Conservation (phyloP, 345 rosid species). For the Firmiana major region DNA sequence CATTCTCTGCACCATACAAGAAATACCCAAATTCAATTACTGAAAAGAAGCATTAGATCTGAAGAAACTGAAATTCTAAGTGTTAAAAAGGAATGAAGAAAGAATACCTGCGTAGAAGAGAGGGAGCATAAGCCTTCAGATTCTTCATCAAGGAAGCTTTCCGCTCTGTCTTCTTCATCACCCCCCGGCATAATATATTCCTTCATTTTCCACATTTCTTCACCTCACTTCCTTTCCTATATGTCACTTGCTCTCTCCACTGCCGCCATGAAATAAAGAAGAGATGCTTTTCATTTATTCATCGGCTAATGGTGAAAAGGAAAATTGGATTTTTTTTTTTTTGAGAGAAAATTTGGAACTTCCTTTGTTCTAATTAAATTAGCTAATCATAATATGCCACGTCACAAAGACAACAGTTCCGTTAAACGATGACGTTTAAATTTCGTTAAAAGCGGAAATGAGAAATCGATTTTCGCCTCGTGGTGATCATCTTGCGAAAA, state of each 20-base stretch:
- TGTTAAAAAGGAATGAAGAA: background rate
- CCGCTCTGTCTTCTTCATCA: constrained; percentile 45
- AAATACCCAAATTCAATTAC: constrained; percentile 11
- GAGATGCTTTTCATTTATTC: background rate
- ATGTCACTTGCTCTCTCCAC: background rate
- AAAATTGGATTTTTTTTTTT: too few species aligned
- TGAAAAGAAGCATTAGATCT: background rate
- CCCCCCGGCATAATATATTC: constrained; percentile 40
- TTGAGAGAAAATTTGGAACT: too few species aligned
- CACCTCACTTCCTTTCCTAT: background rate
- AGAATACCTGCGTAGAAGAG: constrained; percentile 61
- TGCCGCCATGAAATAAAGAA: background rate
- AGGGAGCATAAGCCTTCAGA: constrained; percentile 68
- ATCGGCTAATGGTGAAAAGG: too few species aligned
- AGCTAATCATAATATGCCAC: background rate
- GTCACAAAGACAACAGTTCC: background rate
- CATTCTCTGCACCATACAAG: constrained; percentile 48
- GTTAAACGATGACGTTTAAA: background rate
- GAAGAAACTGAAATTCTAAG: background rate
- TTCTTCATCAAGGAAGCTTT: constrained; percentile 51
- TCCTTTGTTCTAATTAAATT: background rate
- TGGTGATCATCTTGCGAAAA: background rate
- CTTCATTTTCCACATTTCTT: constrained; percentile 55
- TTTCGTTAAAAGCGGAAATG: background rate
- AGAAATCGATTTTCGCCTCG: background rate